These are phyloP conservation scores for Crithidia mellificae DNA, from an alignment of 208 protist species.

Conservation along the genomic window DNA sequence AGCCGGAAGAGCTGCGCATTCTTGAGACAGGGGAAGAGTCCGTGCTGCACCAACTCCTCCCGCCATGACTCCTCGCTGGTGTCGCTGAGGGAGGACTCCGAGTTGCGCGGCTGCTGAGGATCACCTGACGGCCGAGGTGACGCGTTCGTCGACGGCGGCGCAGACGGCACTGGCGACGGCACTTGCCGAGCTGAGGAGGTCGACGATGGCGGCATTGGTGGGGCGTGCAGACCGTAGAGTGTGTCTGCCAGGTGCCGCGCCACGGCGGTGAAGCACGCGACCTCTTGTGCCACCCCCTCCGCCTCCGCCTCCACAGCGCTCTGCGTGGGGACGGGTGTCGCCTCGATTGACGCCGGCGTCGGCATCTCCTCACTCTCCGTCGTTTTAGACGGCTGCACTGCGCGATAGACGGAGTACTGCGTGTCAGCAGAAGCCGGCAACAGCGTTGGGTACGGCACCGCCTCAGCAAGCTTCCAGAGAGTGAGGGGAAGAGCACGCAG, in stretches of 20 bases:
- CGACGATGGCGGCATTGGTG: conserved; percentile 5
- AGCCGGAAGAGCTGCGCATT: conserved; percentile 61
- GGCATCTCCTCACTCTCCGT: not conserved
- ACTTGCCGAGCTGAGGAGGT: not conserved
- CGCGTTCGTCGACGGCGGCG: too few relatives aligned
- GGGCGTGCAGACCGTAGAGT: conserved; percentile 56
- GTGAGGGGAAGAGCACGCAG: conserved; percentile 69
- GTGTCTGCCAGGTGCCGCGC: conserved; percentile 68
- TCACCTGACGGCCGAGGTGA: not conserved
- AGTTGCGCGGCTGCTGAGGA: not conserved
- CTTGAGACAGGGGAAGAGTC: conserved; percentile 70
- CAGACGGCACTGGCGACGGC: too few relatives aligned
- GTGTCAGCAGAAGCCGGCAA: not conserved
- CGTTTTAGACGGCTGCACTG: not conserved
- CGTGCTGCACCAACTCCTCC: conserved; percentile 31
- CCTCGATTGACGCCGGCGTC: not conserved
- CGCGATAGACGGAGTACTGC: not conserved
- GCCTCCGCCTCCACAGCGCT: conserved; percentile 31
- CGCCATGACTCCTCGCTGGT: not conserved
- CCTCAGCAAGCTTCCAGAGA: conserved; percentile 61
- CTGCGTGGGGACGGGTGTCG: conserved; percentile 3
- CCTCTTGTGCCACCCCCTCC: conserved; percentile 52
- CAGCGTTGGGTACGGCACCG: conserved; percentile 62
- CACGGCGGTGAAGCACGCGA: conserved; percentile 68
- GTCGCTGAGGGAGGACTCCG: not conserved